Base-by-base conservation (phyloP, 768 basidiomycete genomes). In the Heimioporus sp. region DNA sequence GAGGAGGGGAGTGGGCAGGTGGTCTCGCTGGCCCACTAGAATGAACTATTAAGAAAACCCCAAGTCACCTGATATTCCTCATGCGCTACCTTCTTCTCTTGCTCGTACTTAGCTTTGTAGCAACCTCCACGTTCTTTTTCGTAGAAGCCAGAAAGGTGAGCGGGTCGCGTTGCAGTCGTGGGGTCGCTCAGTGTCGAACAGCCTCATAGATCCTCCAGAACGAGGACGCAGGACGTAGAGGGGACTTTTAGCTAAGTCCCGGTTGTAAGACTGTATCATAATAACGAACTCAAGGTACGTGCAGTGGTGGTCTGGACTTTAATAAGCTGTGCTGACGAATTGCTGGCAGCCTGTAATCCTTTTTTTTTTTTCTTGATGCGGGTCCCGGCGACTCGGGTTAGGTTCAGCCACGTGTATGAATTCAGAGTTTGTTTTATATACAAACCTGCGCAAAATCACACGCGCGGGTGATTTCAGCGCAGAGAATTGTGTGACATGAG, bases 241-340 rank as follows among this genome's bases (percentile, higher is more conserved):
- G 61, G 64, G 59, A 61, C 65, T 64, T 66, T 65, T 66, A 49
- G 56, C 39, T 60, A 66, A 64, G 62, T 64, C 65, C 63, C 64
- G 35, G 12, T 21, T 52, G 53, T 54, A 45, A 19, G 48, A 40
- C 5, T 66, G 62, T 66, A 65, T 64, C 54, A 66, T 55, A 55
- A 49, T 46, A 28, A 5, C 24, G 43, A 36, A n/a, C 13, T 17
- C 37, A 38, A 54, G 61, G 64, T 64, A 11, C 0, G 58, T 57
- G 48, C 10, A 10, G 17, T 11, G 12, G 36, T 10, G 13, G 13
- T 32, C 4, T 2, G 10, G n/a, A n/a, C n/a, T n/a, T n/a, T n/a
- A n/a, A n/a, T n/a, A n/a, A n/a, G n/a, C n/a, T n/a, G n/a, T n/a
- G n/a, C n/a, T n/a, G n/a, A n/a, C n/a, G n/a, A n/a, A n/a, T n/a